A percentile compares a stretch with the other conserved stretches of the same genome.
Evolutionary conservation across 257 asterid species (phyloP).

Genomic region (Penstemon barbatus): DNA sequence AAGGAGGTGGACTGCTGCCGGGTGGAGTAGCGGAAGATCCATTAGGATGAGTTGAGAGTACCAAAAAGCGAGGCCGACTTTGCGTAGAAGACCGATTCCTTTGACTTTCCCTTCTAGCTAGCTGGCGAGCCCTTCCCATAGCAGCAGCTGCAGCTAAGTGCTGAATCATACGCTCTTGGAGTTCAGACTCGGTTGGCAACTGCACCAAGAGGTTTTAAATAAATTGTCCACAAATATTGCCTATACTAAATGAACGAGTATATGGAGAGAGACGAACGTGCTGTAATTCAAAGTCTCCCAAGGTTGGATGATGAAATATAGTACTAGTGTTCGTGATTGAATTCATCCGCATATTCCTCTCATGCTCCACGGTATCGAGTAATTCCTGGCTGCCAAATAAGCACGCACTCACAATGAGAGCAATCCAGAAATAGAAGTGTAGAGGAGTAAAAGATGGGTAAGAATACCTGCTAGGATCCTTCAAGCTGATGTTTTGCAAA

Average conservation of each 20-base stretch:
- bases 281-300: conserved; percentile 68
- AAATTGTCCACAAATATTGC: neutral
- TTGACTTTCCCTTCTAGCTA: conserved; percentile 75
- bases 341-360: conserved; percentile 61
- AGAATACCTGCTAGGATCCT: conserved; percentile 70
- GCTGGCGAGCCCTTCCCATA: conserved; percentile 85
- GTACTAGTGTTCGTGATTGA: conserved; percentile 56
- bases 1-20: conserved; percentile 35
- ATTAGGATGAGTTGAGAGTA: conserved; percentile 67
- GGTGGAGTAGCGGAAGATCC: conserved; percentile 37
- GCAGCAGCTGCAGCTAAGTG: conserved; percentile 94
- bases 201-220: conserved; percentile 31
- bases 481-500: conserved; percentile 78
- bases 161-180: conserved; percentile 81
- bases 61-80: conserved; percentile 71
- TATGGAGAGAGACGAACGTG: conserved; percentile 42
- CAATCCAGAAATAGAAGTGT: neutral
- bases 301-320: conserved; percentile 68
- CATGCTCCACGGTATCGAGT: conserved; percentile 68
- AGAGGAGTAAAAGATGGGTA: neutral
- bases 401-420: neutral
- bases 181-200: conserved; percentile 86
- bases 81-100: conserved; percentile 65
- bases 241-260: neutral
- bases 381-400: conserved; percentile 59